These are phyloP conservation scores for Coelastrella sp. DNA, from an alignment of 139 green algal genomes.

Conservation along the genomic window DNA sequence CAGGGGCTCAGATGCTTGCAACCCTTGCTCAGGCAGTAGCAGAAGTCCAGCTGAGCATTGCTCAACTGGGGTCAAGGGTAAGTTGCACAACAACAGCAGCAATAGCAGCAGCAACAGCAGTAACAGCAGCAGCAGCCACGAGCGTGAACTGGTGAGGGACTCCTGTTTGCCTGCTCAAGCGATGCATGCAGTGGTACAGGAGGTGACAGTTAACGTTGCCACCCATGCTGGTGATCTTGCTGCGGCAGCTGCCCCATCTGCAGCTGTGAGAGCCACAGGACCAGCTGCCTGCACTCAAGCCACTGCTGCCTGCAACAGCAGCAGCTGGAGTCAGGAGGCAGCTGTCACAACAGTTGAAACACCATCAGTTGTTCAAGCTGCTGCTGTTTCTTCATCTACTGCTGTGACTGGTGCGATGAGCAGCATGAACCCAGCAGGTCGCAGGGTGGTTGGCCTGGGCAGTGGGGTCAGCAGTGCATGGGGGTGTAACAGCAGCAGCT, in stretches of 20 bases:
- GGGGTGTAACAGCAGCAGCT: background rate
- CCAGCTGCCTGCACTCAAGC: too few relatives aligned
- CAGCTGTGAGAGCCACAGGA: background rate
- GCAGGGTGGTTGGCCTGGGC: background rate
- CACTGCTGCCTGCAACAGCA: background rate
- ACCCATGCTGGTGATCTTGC: background rate
- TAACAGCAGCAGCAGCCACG: background rate
- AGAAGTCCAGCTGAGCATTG: too few relatives aligned
- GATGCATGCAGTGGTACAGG: background rate
- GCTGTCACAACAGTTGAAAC: background rate
- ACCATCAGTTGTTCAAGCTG: too few relatives aligned
- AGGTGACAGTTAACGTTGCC: background rate
- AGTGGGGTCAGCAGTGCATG: background rate
- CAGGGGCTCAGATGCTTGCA: too few relatives aligned
- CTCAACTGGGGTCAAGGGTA: too few relatives aligned
- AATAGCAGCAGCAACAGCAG: background rate
- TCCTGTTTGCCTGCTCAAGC: too few relatives aligned
- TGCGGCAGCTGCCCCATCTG: background rate
- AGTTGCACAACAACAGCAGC: background rate
- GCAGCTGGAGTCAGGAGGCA: background rate
- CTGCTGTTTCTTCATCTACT: too few relatives aligned
- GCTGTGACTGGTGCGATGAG: background rate
- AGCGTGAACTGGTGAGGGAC: too few relatives aligned
- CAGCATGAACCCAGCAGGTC: background rate
- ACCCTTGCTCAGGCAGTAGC: too few relatives aligned